Base-by-base conservation (phyloP, 192 early-diverging fungal genomes). In the Podila minutissima region DNA sequence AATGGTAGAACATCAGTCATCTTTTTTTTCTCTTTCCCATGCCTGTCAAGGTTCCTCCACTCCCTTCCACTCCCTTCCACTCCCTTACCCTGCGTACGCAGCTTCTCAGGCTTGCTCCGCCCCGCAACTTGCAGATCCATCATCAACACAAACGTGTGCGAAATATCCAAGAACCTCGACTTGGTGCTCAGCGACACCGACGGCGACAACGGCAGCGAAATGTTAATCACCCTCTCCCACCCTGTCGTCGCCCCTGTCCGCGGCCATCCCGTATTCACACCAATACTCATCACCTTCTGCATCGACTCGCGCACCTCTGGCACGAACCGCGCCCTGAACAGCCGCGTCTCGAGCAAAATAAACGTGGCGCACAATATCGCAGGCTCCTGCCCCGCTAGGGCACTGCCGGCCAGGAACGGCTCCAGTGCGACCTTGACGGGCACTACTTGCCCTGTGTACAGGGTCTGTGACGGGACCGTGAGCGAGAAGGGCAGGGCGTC, bases 101-200 rank as follows among this genome's bases (percentile, higher is more conserved):
- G 37, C 22, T 62, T 74, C 29, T 74, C 72, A 2, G 41, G 13
- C 59, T 67, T 74, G 59, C 6, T n/a, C 49, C 37, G 66, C 22
- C 61, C 58, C 50, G 9, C 46, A 12, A 46, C 15, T 20, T 64
- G 59, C 31, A 69, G 53, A 35, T 69, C 74, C 37, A 75, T 33
- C 32, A 48, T 1, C 4, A 75, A 26, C 11, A 28, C 50, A 48
- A 75, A 22, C 2, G 12, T 46, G 24, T 75, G 74, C 11, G 28
- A 3, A 17, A 75, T 67, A 50, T 75, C 74, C 61, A 75, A 26
- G 55, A 65, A 69, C 35, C 38, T 69, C 7, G 74, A 64, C 20
- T 48, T 48, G 28, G 68, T 64, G 31, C 38, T 41, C 15, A 62
- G 15, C 49, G 74, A 75, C 24, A 69, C 51, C 1, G 13, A 26